A percentile compares a stretch with the other conserved stretches of the same genome.
Evolutionary conservation across 2,329 filamentous ascomycete species (phyloP).

Genomic region (Ceratocystiopsis sp.): DNA sequence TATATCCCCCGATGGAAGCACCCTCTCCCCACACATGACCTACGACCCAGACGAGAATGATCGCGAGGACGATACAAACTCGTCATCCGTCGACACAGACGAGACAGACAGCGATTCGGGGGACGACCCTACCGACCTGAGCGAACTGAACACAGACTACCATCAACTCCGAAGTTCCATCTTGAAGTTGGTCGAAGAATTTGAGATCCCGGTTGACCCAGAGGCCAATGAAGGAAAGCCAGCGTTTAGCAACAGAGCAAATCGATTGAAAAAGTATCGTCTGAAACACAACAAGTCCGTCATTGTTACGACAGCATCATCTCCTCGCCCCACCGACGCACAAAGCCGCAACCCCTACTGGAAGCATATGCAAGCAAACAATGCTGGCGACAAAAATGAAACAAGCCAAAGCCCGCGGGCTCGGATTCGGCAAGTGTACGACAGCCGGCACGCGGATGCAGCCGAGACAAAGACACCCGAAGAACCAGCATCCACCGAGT

Average conservation of each 20-base stretch:
- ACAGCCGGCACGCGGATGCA: neutral
- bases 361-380: neutral
- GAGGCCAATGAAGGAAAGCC: slow-evolving; percentile 38
- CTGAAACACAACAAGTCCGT: slow-evolving; percentile 44
- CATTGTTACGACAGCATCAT: slow-evolving; percentile 22
- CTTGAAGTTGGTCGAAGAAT: slow-evolving; percentile 64
- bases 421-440: too few relatives aligned
- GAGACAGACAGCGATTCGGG: slow-evolving; percentile 41
- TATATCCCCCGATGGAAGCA: slow-evolving; percentile 54
- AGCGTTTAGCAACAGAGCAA: slow-evolving; percentile 52
- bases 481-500: slow-evolving; percentile 26
- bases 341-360: slow-evolving; percentile 36
- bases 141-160: slow-evolving; percentile 61
- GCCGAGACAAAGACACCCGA: slow-evolving; percentile 8
- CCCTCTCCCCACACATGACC: slow-evolving; percentile 52
- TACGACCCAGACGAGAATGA: slow-evolving; percentile 45
- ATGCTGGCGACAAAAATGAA: neutral
- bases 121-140: slow-evolving; percentile 34
- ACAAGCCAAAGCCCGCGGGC: too few relatives aligned
- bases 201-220: slow-evolving; percentile 55
- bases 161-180: slow-evolving; percentile 69
- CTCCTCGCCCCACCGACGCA: neutral
- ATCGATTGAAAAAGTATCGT: slow-evolving; percentile 39
- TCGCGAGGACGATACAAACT: slow-evolving; percentile 41
- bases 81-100: neutral